Evolutionary conservation across 106 monocot species (phyloP), one percentile per base, ranked within the genome.

Genomic region (Dendrobium chrysotoxum): DNA sequence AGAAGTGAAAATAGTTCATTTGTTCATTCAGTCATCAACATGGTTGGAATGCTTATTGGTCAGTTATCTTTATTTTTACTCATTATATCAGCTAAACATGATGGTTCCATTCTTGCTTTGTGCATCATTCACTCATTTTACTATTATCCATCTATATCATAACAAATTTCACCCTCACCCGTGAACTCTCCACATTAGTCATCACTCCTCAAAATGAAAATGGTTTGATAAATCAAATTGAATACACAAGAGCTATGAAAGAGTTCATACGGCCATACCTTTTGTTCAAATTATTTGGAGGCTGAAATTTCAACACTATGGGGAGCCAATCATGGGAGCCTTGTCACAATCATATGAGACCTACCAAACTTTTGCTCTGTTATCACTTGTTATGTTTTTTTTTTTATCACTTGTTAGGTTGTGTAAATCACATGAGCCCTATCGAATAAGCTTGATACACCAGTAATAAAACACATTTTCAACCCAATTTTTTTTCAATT

Each of bases 41-140:
- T 92, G 92, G 82, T 88, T 2, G 92, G 92, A 38, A 92, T 95
- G 94, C 85, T 95, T 11, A 92, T 95, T 84, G 94, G 94, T 95
- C 84, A 12, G 18, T 54, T 31, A 31, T 4, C 44, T n/a, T 10
- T 68, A 17, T 73, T n/a, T 41, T 23, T 35, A 7, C n/a, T 35
- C 6, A 70, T 0, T 41, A 65, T 80, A 18, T 47, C 1, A 38
- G 50, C 26, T 16, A 7, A 38, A 47, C 1, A 50, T 50, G 50
- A 46, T 7, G 4, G 9, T 50, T 46, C 46, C 7, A 46, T 7
- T 46, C 46, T 46, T 46, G 2, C 11, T 50, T 50, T 15, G 11
- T 3, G 15, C 50, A 50, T 13, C 11, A 50, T 50, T 20, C 21
- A 61, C 35, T 40, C 25, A n/a, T 44, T 28, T 68, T 30, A 38